Base-by-base conservation (phyloP, 73 alveolate genomes). In the Paramecium sexaurelia region DNA sequence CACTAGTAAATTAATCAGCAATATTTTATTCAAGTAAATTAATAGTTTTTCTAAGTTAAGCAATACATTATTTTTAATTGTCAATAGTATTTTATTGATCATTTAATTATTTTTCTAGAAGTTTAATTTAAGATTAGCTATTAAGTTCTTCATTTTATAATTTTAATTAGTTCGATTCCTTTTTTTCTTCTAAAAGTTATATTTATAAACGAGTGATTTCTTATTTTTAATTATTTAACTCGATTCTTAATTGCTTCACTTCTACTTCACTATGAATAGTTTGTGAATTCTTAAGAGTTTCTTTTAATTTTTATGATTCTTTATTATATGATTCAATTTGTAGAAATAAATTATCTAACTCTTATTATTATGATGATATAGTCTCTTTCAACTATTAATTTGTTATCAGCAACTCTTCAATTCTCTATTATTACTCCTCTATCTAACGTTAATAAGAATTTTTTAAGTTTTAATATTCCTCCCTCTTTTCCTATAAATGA, bases 31-130 rank as follows among this genome's bases (percentile, higher is more conserved):
- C 83, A 8, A 61, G 26, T 61, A 61, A 32, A 61, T 61, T 61
- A 32, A 61, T 61, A 61, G 86, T 71, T 71, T 71, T 71, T 33
- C 86, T 71, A n/a, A 71, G 19, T 71, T 71, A 24, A n/a, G 86
- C 86, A 3, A 71, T 71, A 6, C 43, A 71, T 71, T 35, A 35
- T 17, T 71, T 71, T 36, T 71, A 10, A 32, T 71, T 32, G 19
- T 71, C 86, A 8, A 71, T 20, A 15, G 43, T 20, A 3, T 10
- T 33, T 35, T 71, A 15, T 71, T 71, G 7, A 66, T 66, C 43
- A 29, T 66, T 32, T 66, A 66, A 29, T 8, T n/a, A 13, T 32
- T 71, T 37, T 37, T 36, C 86, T 33, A 71, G 20, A 26, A 5
- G 7, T 66, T 66, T 29, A 29, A 29, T 5, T 66, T 19, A 7